Evolutionary conservation across 129 eudicot species (phyloP), one percentile per base, ranked within the genome.

Genomic region (Erigeron canadensis): DNA sequence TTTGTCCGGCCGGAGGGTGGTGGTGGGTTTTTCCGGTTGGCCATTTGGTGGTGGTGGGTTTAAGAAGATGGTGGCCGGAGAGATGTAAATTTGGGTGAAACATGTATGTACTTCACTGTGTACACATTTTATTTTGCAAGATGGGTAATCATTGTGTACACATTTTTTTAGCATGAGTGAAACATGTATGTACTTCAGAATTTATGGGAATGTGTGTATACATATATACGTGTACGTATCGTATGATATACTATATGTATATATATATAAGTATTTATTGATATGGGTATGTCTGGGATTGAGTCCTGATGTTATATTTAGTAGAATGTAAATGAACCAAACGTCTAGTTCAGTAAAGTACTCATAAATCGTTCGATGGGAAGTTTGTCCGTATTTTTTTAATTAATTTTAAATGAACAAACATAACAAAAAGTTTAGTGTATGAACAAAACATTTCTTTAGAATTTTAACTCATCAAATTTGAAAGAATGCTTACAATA

Each of bases 1-100:
- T 80, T 91, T 66, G 97, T 86, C 6, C 97, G 81, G 42, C 95
- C 87, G 8, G 85, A 72, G 11, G 88, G 88, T 12, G 74, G 85
- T 28, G 69, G 85, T 5, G 76, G 85, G 3, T 51, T 80, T 56
- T 71, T 34, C 51, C 37, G 87, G 63, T 55, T 67, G 67, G 53
- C 80, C 86, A 79, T 85, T 72, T 9, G 53, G 53, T 12, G 75
- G 44, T 38, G 42, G 34, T 18, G 18, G 55, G 47, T 69, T 68
- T 5, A 57, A 11, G 67, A 8, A 12, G 72, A 75, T 21, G 46
- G 67, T 54, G 73, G 45, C 40, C 59, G 68, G 18, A 47, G 69
- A 22, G 18, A 34, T 18, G 23, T 38, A 17, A 38, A 56, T 23
- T 23, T 23, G 34, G 68, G 13, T 13, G n/a, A n/a, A n/a, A n/a